Base-by-base conservation (phyloP, 441 rosid species). In the Iberis amara region DNA sequence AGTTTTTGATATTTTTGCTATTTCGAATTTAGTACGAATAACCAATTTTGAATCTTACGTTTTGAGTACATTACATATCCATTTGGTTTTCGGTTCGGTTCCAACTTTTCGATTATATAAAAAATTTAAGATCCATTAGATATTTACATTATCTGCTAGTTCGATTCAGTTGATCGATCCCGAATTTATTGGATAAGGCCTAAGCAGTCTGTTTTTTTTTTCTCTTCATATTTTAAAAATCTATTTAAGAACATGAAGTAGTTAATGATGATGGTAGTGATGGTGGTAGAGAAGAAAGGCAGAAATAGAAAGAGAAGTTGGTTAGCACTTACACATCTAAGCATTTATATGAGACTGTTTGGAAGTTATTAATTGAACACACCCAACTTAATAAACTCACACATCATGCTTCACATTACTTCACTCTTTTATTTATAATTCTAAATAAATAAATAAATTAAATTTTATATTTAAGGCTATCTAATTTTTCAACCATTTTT, bases 261-360 rank as follows among this genome's bases (percentile, higher is more conserved):
- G 24, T 11, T 41, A 14, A 38, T 44, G 59, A 46, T 39, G 55
- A 36, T 54, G 54, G n/a, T 43, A 40, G 4, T 39, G 39, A 28
- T 56, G 26, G 4, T 50, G 38, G 27, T 57, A 3, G 11, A 31
- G 42, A 39, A 6, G 40, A 28, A 28, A 27, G 26, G 57, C 32
- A 39, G 12, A 58, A 42, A 14, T 1, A 51, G 41, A 44, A 51
- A 62, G 43, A 60, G 13, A 31, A 48, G 44, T 66, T 64, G 69
- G 75, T 52, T 72, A 70, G 58, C 21, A 26, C 59, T 76, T 59
- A 18, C 75, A 66, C 74, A 66, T 62, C 68, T 57, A 43, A 66
- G 74, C 57, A 68, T 60, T 69, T 59, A 66, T 60, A 60, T 60
- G 70, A 61, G 62, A 13, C 62, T 47, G 62, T 46, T 59, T 55